phyloP scores from a whole-genome alignment of 257 asterid species.

The Rhazya stricta region DNA sequence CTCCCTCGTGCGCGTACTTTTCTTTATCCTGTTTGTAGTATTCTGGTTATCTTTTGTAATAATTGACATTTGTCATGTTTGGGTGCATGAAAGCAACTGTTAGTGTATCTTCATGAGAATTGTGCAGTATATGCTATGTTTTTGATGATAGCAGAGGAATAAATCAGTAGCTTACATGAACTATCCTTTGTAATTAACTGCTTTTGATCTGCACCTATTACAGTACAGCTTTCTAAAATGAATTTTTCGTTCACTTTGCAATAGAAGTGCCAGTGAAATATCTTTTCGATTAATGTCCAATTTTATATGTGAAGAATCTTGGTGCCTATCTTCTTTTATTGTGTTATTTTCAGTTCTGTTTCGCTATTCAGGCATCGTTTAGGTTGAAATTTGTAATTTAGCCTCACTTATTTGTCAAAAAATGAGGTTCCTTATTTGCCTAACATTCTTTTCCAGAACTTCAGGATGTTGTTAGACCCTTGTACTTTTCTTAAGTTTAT shows the following conservation, averaged over 20 bases:
- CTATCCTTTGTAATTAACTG: background rate
- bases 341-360: background rate
- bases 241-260: background rate
- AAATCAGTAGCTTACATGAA: background rate
- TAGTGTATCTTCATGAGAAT: background rate
- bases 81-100: background rate
- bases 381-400: background rate
- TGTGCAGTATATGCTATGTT: background rate
- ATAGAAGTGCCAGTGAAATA: background rate
- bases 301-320: background rate
- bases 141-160: background rate
- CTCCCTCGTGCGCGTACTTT: conserved; percentile 7
- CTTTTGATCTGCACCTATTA: background rate
- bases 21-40: conserved; percentile 1
- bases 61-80: background rate
- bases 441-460: background rate
- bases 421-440: background rate
- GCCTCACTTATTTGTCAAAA: background rate
- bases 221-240: background rate
- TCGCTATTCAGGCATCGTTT: background rate
- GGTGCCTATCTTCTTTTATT: background rate
- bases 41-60: background rate
- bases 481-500: background rate
- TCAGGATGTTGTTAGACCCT: background rate
- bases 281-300: background rate